phyloP scores from a whole-genome alignment of 306 rosid genomes.

The Glycine latifolia region DNA sequence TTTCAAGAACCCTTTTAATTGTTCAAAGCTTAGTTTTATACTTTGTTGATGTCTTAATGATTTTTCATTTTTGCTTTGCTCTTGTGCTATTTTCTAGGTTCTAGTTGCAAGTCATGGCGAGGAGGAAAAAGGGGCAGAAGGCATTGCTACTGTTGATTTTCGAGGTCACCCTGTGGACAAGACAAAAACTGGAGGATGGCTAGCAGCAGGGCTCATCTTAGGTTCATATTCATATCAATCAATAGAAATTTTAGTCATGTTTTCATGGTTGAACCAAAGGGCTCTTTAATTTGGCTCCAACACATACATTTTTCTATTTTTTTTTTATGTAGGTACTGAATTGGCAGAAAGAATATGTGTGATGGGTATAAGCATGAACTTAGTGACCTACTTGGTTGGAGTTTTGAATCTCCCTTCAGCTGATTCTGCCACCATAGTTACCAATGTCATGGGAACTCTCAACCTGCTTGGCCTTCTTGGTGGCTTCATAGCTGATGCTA shows the following conservation, averaged over 20 bases:
- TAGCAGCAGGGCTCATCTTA: slow-evolving; percentile 90
- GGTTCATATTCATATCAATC: slow-evolving; percentile 62
- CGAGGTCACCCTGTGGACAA: slow-evolving; percentile 75
- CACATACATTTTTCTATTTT: background rate
- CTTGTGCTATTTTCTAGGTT: slow-evolving; percentile 61
- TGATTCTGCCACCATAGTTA: slow-evolving; percentile 81
- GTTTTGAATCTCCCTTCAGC: slow-evolving; percentile 74
- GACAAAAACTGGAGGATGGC: slow-evolving; percentile 85
- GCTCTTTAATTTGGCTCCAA: background rate
- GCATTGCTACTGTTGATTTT: slow-evolving; percentile 62
- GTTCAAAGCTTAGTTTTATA: slow-evolving; percentile 24
- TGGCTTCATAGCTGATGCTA: slow-evolving; percentile 93
- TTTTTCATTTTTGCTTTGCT: background rate
- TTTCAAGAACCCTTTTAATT: background rate
- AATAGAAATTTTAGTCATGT: background rate
- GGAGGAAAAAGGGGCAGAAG: slow-evolving; percentile 55
- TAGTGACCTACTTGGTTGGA: slow-evolving; percentile 87
- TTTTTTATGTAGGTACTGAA: slow-evolving; percentile 71
- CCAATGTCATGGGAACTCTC: slow-evolving; percentile 89
- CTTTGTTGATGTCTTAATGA: background rate
- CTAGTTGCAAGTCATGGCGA: slow-evolving; percentile 56
- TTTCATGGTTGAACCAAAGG: background rate
- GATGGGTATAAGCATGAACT: slow-evolving; percentile 89
- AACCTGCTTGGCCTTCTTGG: slow-evolving; percentile 93
- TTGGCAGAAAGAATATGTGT: slow-evolving; percentile 91